phyloP scores from a whole-genome alignment of 2,329 filamentous ascomycete genomes.

The Xylaria sp. region DNA sequence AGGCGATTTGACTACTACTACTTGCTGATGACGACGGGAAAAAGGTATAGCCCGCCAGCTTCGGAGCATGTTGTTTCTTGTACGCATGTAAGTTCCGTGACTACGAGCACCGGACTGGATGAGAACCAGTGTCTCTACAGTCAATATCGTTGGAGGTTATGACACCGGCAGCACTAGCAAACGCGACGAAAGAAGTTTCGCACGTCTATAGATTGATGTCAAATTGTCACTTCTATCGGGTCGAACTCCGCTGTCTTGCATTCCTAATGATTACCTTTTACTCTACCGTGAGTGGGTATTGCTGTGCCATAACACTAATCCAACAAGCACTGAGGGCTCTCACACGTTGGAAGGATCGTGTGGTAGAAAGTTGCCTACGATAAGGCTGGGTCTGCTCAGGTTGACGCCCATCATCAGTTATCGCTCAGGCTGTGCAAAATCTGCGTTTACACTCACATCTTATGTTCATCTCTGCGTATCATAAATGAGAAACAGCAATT shows the following conservation, averaged over 20 bases:
- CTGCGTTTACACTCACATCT: conserved; percentile 74
- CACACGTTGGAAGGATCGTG: conserved; percentile 70
- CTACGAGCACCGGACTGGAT: neutral
- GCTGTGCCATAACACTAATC: conserved; percentile 10
- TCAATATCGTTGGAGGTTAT: conserved; percentile 1
- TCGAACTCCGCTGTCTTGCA: conserved; percentile 6
- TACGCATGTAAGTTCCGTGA: neutral
- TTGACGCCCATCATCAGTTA: conserved; percentile 48
- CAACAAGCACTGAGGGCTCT: conserved; percentile 37
- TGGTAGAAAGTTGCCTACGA: conserved; percentile 96
- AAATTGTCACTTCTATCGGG: conserved; percentile 2
- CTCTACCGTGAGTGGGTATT: conserved; percentile 1
- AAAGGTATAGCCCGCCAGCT: neutral
- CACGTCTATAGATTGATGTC: neutral
- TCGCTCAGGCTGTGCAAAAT: neutral
- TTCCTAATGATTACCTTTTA: conserved; percentile 2
- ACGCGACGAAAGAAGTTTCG: neutral
- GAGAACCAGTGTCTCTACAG: neutral
- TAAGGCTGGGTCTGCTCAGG: conserved; percentile 79
- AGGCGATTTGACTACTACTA: neutral
- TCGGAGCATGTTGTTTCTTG: neutral
- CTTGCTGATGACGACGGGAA: neutral
- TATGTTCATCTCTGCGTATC: conserved; percentile 92
- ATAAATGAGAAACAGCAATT: conserved; percentile 98
- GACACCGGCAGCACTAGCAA: conserved; percentile 4